Conservation (phyloP, 225 moss, liverwort and hornwort species). For the Takakia lepidozioides region DNA sequence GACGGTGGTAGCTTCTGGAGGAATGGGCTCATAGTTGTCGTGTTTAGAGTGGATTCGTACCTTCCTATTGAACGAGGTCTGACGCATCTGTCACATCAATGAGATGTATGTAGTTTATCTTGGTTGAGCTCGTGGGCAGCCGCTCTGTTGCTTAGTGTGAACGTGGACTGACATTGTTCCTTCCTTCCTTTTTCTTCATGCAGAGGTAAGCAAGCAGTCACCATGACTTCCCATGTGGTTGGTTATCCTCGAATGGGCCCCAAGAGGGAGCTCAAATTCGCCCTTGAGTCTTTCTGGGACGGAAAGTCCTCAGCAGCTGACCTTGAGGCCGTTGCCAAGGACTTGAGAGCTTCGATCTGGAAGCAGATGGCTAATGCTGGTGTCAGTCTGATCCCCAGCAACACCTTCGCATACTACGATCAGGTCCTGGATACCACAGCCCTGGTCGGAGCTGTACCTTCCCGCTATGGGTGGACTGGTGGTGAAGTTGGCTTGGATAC, state of each 20-base stretch:
- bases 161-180: too few species aligned
- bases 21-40: too few species aligned
- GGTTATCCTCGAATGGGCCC: slow-evolving; percentile 70
- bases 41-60: too few species aligned
- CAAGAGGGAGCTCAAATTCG: slow-evolving; percentile 73
- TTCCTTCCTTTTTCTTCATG: too few species aligned
- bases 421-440: slow-evolving; percentile 89
- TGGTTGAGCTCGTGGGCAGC: too few species aligned
- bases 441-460: slow-evolving; percentile 57
- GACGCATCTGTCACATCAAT: too few species aligned
- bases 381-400: slow-evolving; percentile 51
- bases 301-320: slow-evolving; percentile 54
- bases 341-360: slow-evolving; percentile 71
- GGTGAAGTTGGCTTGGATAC: slow-evolving; percentile 59
- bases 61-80: too few species aligned
- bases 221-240: slow-evolving; percentile 40
- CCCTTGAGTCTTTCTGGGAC: slow-evolving; percentile 66
- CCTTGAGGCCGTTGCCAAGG: slow-evolving; percentile 64
- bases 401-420: slow-evolving; percentile 85
- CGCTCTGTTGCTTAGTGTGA: too few species aligned
- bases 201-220: too few species aligned
- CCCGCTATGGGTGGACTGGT: slow-evolving; percentile 64
- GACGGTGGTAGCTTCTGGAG: too few species aligned
- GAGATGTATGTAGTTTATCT: too few species aligned
- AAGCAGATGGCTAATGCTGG: slow-evolving; percentile 72